Evolutionary conservation across 345 rosid species (phyloP).

Genomic region (Odontarrhena argentea): DNA sequence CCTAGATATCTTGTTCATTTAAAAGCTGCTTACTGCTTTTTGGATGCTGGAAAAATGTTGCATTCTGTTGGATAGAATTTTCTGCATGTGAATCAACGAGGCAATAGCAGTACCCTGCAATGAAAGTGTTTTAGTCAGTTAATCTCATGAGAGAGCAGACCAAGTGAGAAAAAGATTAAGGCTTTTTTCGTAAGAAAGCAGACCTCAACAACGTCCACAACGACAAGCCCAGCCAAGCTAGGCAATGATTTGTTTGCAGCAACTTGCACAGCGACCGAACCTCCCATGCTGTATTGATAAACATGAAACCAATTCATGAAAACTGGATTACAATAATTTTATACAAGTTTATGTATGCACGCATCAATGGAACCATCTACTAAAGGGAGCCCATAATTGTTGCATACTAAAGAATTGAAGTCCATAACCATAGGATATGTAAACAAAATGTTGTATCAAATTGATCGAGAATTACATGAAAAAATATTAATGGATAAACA

Average conservation of each 20-base stretch:
- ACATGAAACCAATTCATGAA: constrained; percentile 10
- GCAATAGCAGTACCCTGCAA: constrained; percentile 94
- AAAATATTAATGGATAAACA: neutral
- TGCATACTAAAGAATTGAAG: neutral
- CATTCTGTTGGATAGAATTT: constrained; percentile 78
- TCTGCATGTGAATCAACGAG: constrained; percentile 94
- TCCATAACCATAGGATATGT: constrained; percentile 3
- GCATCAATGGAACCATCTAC: neutral
- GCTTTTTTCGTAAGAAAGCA: constrained; percentile 28
- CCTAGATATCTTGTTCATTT: neutral
- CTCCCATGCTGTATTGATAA: constrained; percentile 79
- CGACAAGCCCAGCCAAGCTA: constrained; percentile 81
- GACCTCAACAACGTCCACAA: constrained; percentile 98
- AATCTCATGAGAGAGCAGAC: constrained; percentile 31
- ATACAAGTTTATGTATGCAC: neutral
- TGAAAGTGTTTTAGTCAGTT: constrained; percentile 25
- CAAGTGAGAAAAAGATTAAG: constrained; percentile 14
- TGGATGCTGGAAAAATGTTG: constrained; percentile 84
- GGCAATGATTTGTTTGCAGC: constrained; percentile 77
- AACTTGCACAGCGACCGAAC: constrained; percentile 90
- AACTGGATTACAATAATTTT: neutral
- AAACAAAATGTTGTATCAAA: neutral
- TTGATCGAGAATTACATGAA: constrained; percentile 6
- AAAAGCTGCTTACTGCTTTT: constrained; percentile 65
- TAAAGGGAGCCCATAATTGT: neutral